phyloP scores from a whole-genome alignment of 2,329 filamentous ascomycete genomes.

The Trichoderma sp. region DNA sequence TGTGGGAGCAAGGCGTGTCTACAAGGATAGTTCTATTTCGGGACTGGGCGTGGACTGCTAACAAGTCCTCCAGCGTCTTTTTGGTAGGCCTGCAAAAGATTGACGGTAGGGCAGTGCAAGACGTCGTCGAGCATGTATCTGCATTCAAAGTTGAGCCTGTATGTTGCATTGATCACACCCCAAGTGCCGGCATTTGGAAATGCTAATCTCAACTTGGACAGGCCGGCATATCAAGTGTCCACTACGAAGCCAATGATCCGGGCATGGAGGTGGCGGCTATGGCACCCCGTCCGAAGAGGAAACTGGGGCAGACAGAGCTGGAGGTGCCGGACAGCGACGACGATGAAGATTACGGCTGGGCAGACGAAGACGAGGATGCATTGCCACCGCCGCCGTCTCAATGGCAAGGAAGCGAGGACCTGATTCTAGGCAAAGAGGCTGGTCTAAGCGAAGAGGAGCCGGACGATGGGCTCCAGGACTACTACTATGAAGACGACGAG shows the following conservation, averaged over 20 bases:
- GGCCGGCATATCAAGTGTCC: conserved; percentile 43
- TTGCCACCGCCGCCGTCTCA: conserved; percentile 60
- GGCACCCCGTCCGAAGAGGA: conserved; percentile 54
- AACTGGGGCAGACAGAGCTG: conserved; percentile 57
- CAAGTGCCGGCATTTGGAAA: conserved; percentile 23
- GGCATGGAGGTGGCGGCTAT: conserved; percentile 32
- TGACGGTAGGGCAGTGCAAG: conserved; percentile 47
- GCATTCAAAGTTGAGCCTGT: conserved; percentile 51
- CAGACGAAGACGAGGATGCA: conserved; percentile 60
- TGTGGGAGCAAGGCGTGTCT: conserved; percentile 77
- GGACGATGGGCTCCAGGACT: conserved; percentile 34
- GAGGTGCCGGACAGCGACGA: conserved; percentile 61
- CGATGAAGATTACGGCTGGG: conserved; percentile 72
- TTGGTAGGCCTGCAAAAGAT: conserved; percentile 65
- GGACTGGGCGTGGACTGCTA: conserved; percentile 62
- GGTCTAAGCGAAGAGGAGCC: conserved; percentile 39
- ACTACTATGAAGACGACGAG: conserved; percentile 25
- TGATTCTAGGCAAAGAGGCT: conserved; percentile 50
- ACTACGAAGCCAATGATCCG: conserved; percentile 40
- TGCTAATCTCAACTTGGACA: conserved; percentile 30
- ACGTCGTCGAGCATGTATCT: conserved; percentile 42
- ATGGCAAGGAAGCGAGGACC: conserved; percentile 65
- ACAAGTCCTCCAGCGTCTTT: conserved; percentile 47
- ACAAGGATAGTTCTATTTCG: conserved; percentile 74
- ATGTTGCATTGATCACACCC: conserved; percentile 24